Evolutionary conservation across 441 rosid species (phyloP), one percentile per base, ranked within the genome.

Genomic region (Arabidopsis hybrid): DNA sequence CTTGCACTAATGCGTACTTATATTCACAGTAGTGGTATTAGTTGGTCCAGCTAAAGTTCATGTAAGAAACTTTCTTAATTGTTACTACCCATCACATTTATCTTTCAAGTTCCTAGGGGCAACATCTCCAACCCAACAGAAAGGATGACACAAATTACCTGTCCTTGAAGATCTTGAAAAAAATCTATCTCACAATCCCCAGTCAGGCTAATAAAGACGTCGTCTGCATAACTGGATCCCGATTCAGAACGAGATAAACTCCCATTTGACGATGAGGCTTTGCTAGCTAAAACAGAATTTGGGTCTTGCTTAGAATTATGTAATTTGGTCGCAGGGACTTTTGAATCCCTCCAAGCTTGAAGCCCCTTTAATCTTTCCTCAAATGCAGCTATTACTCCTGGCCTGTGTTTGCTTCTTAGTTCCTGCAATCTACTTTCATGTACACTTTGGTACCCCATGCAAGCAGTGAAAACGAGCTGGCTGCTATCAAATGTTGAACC

Each of bases 401-500:
- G 83, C 47, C 97, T 87, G 74, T 93, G 97, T 84, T 95, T 95
- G 83, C 72, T 88, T 84, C 98, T 87, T 83, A 91, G 76, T 55
- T 88, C 95, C 29, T 79, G 84, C 72, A 95, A 83, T 83, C 97
- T 89, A 55, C 72, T 73, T 82, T 91, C 98, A 77, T 84, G 80
- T 69, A 93, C 94, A 84, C 87, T 93, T 82, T 84, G 97, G 89
- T 84, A 95, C 72, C 98, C 99, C 98, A 95, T 95, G 81, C 94
- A 89, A 81, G 98, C 99, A 75, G 98, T 93, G 75, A 95, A 76
- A 57, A 91, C 99, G 58, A 95, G 99, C 82, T 93, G 98, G 80
- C 98, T 96, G 83, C 98, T 96, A 84, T 96, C 99, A 86, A 96
- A 91, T 69, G 99, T 96, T 65, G 99, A 96, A 67, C 98, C 97